These are phyloP conservation scores for Globisporangium uncinulatum DNA, from an alignment of 352 stramenopile species.

Conservation along the genomic window DNA sequence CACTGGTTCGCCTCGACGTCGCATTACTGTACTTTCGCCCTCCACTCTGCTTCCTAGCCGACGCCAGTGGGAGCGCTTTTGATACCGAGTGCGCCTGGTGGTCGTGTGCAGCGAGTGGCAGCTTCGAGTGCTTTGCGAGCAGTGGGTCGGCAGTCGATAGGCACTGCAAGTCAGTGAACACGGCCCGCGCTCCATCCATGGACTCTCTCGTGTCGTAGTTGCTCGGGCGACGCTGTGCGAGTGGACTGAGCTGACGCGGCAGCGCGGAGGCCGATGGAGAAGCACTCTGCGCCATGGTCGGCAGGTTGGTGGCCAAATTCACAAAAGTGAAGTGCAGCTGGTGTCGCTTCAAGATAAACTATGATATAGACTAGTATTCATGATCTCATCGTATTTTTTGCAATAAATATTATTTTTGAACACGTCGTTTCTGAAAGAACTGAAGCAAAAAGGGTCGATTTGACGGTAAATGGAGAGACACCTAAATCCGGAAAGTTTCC, in stretches of 20 bases:
- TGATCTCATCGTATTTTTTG: no score
- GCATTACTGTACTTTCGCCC: conserved; percentile 9
- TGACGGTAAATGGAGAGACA: no score
- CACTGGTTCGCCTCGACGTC: conserved; percentile 4
- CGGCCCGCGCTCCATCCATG: neutral
- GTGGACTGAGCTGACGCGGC: conserved; percentile 22
- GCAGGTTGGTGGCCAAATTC: no score
- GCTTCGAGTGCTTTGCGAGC: neutral
- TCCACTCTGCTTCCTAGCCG: conserved; percentile 1
- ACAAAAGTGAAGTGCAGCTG: no score
- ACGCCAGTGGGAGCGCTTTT: neutral
- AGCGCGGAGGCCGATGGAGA: neutral
- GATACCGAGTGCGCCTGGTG: conserved; percentile 6
- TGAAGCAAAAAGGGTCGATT: no score
- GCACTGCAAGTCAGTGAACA: neutral
- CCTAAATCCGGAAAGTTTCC: no score
- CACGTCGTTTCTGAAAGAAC: no score
- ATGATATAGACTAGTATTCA: no score
- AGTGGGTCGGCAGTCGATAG: neutral
- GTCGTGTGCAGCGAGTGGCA: neutral
- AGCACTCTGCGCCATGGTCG: no score
- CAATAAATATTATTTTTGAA: no score
- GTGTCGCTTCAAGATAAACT: no score
- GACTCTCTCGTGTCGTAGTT: neutral
- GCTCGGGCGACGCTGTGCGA: conserved; percentile 5